Base-by-base conservation (phyloP, 305 asterid genomes). In the Fraxinus baroniana region DNA sequence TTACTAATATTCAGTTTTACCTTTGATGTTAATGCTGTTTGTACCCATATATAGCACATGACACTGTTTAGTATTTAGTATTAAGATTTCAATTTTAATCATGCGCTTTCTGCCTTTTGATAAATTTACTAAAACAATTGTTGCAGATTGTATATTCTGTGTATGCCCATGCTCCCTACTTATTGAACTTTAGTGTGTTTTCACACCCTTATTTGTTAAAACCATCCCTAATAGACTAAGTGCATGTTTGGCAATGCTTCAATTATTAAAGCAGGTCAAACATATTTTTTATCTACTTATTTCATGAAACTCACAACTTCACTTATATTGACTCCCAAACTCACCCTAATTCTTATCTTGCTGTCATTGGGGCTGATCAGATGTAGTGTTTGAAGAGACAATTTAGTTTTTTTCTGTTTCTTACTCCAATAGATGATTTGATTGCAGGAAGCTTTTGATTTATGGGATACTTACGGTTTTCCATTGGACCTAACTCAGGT, bases 401-500 rank as follows among this genome's bases (percentile, higher is more conserved):
- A 71, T 55, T 76, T 62, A 28, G 60, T 24, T 4, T 9, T 24
- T 82, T 5, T n/a, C n/a, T 64, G 70, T 60, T 52, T 84, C 89
- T 84, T 76, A 78, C 80, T 66, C 62, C 83, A 73, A 35, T 80
- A 35, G 68, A 10, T 77, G 81, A 66, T 80, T 78, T 84, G 80
- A 39, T 78, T 87, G 88, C 98, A 96, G 99, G 98, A 96, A 82
- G 98, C 98, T 41, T 96, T 96, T 86, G 90, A 91, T 78, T 84
- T 96, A 88, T 96, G 99, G 99, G 99, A 96, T 87, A 96, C 98
- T 46, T 96, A 86, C 79, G 98, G 99, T n/a, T 96, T 96, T 85
- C 99, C 99, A 15, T 85, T 96, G 93, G 99, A 96, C 90, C 91
- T 96, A 84, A 96, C 99, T 85, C 98, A 96, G 98, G 99, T 95